A percentile compares a stretch with the other conserved stretches of the same genome.
Evolutionary conservation across 2,329 filamentous ascomycete species (phyloP).

Genomic region (Lasiodiplodia hormozganensis): DNA sequence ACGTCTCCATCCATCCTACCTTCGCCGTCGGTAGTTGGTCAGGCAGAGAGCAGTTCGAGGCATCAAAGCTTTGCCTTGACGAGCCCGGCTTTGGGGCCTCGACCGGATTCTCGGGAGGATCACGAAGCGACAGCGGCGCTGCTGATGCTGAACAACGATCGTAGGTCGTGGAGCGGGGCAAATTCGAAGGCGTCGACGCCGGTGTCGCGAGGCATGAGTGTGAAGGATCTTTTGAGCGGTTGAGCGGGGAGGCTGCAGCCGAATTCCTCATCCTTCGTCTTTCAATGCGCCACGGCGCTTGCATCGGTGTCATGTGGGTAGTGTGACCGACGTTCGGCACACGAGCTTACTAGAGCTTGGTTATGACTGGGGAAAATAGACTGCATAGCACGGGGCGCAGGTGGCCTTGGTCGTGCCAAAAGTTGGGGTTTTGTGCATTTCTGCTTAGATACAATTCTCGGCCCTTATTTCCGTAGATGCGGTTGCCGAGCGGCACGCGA

Average conservation of each 20-base stretch:
- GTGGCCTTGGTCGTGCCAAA: conserved; percentile 1
- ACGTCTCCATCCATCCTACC: conserved; percentile 45
- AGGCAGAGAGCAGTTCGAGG: conserved; percentile 29
- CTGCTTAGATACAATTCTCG: conserved; percentile 1
- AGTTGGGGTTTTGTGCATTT: conserved; percentile 1
- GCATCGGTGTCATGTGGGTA: not conserved
- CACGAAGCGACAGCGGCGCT: conserved; percentile 86
- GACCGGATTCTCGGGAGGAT: conserved; percentile 48
- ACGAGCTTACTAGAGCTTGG: not conserved
- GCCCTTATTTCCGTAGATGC: conserved; percentile 1
- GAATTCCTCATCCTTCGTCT: not conserved
- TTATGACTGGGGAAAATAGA: not conserved
- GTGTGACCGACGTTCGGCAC: not conserved
- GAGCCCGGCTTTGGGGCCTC: conserved; percentile 45
- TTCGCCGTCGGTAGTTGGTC: conserved; percentile 35
- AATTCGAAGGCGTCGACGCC: conserved; percentile 31
- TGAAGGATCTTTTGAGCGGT: conserved; percentile 53
- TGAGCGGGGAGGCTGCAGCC: conserved; percentile 27
- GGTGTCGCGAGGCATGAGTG: conserved; percentile 49
- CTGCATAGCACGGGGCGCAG: conserved; percentile 3
- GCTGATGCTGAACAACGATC: conserved; percentile 85
- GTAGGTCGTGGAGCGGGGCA: conserved; percentile 57
- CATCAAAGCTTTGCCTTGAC: conserved; percentile 37
- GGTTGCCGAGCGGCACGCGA: not conserved
- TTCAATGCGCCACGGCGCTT: conserved; percentile 10